A percentile compares a stretch with the other conserved stretches of the same genome.
Evolutionary conservation across 441 rosid genomes (phyloP).

Genomic region (Erodium trifolium): DNA sequence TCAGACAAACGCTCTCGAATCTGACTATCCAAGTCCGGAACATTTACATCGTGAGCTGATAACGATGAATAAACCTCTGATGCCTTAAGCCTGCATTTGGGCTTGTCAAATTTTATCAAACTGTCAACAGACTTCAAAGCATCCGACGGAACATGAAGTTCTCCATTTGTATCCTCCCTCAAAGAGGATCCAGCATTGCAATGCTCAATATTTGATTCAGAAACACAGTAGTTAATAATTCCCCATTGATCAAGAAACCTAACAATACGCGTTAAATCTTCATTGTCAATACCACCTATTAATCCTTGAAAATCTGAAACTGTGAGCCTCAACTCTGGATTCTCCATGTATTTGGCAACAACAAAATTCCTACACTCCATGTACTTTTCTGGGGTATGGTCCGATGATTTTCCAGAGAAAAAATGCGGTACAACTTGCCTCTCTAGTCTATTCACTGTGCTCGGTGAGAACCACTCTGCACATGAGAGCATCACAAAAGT

Average conservation of each 20-base stretch:
- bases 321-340: conserved; percentile 61
- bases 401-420: conserved; percentile 83
- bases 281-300: conserved; percentile 46
- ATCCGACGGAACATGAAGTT: conserved; percentile 81
- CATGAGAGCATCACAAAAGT: conserved; percentile 16
- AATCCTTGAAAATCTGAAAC: conserved; percentile 63
- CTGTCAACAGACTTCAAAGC: conserved; percentile 88
- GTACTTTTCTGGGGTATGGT: conserved; percentile 69
- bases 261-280: conserved; percentile 70
- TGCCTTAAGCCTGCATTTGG: conserved; percentile 72
- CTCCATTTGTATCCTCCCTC: conserved; percentile 75
- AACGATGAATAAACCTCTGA: conserved; percentile 50
- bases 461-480: conserved; percentile 88
- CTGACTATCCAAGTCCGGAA: conserved; percentile 68
- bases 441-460: conserved; percentile 72
- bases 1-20: conserved; percentile 78
- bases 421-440: conserved; percentile 95
- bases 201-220: conserved; percentile 37
- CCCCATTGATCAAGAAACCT: conserved; percentile 99
- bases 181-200: conserved; percentile 51
- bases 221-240: conserved; percentile 77
- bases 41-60: conserved; percentile 37
- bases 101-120: conserved; percentile 93
- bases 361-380: conserved; percentile 80
- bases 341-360: conserved; percentile 74